Base-by-base conservation (phyloP, 257 asterid genomes). In the Solanum infundibuliforme region DNA sequence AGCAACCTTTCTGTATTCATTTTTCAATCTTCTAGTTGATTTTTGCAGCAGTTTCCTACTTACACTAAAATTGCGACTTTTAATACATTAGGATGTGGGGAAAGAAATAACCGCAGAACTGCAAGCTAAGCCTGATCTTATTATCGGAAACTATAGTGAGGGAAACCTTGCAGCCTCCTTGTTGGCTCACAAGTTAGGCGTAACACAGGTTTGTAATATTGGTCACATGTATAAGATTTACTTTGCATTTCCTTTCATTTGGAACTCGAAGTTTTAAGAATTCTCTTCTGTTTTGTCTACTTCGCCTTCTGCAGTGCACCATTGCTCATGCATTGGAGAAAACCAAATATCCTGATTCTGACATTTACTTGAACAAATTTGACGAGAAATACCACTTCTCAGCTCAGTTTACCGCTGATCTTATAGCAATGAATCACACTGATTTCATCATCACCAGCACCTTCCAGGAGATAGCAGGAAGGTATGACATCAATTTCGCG, bases 401-500 rank as follows among this genome's bases (percentile, higher is more conserved):
- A 6, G 93, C 98, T 90, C 99, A 97, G 92, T 97, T 97, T 75
- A 97, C 99, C 0, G 99, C 98, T 4, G 99, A 97, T 93, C 93
- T 97, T 4, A 96, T 94, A 43, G 99, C 99, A 14, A 97, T 97
- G 99, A 96, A 97, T 88, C 99, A 97, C 83, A 97, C 99, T 0
- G 99, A 97, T 87, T 96, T 97, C 95, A 97, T 97, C 90, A 97
- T 97, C 91, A 96, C 99, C 21, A 97, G 99, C 92, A 97, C 98
- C 12, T 96, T 97, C 93, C 99, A 96, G 86, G 99, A 97, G 86
- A 97, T 96, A 73, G 99, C 99, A 3, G 99, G 99, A 95, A 97
- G 94, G 99, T 95, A 88, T 74, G 55, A 41, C 31, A 86, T 72
- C 66, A 71, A 7, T 71, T 43, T 43, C 5, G 1, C 2, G 2